Evolutionary conservation across 805 yeast species (phyloP).

Genomic region (Ogataea glucozyma): DNA sequence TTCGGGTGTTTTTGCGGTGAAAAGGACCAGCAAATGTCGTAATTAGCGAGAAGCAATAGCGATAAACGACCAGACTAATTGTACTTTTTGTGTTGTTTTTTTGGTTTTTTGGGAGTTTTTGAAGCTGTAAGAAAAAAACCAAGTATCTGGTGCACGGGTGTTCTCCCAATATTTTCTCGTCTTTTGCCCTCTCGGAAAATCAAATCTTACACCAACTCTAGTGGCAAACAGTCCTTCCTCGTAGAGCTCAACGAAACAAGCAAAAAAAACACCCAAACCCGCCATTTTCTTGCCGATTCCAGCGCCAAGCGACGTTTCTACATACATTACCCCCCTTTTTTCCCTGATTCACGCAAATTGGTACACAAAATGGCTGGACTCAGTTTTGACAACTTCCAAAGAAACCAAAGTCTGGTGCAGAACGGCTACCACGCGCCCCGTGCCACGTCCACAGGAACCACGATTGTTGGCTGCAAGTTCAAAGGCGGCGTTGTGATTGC

Average conservation of each 20-base stretch:
- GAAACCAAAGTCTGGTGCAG: conserved; percentile 74
- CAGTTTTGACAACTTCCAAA: conserved; percentile 88
- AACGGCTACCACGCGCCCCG: conserved; percentile 74
- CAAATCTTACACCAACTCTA: no score
- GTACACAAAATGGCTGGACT: conserved; percentile 72
- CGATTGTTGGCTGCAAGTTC: conserved; percentile 94
- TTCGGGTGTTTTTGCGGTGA: no score
- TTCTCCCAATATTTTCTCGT: not conserved
- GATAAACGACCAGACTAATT: no score
- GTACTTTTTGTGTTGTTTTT: no score
- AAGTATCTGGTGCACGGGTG: conserved; percentile 1
- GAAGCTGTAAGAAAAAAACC: no score
- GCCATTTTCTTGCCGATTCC: no score
- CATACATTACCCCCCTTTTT: not conserved
- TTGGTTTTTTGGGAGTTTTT: no score
- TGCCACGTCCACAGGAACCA: conserved; percentile 98
- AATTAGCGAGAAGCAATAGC: not conserved
- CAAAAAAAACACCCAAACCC: no score
- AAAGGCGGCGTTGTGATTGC: conserved; percentile 96
- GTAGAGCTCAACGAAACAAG: no score
- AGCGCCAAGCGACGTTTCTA: no score
- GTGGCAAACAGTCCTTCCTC: conserved; percentile 4
- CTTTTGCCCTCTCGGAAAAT: no score
- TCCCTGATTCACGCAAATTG: not conserved
- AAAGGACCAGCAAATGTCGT: no score